These are phyloP conservation scores for Trametes cubensis DNA, from an alignment of 768 basidiomycete species.

Conservation along the genomic window DNA sequence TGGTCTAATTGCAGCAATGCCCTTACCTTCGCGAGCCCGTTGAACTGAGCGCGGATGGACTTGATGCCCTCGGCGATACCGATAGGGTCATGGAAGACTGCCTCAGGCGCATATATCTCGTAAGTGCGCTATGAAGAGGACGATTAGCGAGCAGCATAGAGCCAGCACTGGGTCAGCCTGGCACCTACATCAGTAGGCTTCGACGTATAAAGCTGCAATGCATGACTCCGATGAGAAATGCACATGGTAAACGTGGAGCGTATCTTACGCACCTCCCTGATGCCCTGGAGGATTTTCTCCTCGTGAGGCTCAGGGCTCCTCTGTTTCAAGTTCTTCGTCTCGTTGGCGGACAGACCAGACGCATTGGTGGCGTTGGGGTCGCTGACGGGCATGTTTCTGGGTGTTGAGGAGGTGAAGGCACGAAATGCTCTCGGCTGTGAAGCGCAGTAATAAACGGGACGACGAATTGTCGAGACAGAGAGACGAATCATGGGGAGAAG, in stretches of 20 bases:
- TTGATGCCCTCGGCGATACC: constrained; percentile 46
- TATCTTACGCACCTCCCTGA: constrained; percentile 43
- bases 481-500: constrained; percentile 6
- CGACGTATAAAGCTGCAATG: constrained; percentile 42
- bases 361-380: constrained; percentile 37
- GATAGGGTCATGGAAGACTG: constrained; percentile 49
- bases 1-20: too few species aligned
- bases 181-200: constrained; percentile 39
- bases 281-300: constrained; percentile 40
- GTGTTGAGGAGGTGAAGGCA: constrained; percentile 4
- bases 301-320: constrained; percentile 40
- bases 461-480: neutral
- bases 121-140: constrained; percentile 41
- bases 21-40: constrained; percentile 46
- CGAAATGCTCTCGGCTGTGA: neutral
- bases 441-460: neutral
- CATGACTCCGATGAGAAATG: too few species aligned
- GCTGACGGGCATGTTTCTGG: constrained; percentile 28
- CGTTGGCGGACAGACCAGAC: constrained; percentile 42
- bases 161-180: neutral
- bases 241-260: too few species aligned
- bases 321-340: constrained; percentile 43
- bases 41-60: constrained; percentile 47
- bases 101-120: constrained; percentile 43
- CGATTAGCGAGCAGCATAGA: neutral